Evolutionary conservation across 768 basidiomycete genomes (phyloP).

Genomic region (Lentinula sp.): DNA sequence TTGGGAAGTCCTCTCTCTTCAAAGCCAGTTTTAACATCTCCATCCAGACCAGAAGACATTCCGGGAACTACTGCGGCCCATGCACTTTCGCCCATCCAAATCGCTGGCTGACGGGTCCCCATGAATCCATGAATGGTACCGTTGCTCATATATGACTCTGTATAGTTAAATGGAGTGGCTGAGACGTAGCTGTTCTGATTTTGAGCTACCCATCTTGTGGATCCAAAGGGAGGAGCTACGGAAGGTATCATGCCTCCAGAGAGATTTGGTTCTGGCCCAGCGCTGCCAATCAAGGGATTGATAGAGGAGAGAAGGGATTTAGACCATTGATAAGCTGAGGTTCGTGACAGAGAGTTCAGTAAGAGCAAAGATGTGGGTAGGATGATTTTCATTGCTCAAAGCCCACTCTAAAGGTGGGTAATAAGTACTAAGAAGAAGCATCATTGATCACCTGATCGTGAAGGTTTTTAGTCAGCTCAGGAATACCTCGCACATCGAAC

Average conservation of each 20-base stretch:
- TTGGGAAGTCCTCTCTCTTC: slow-evolving; percentile 53
- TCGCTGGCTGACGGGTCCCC: slow-evolving; percentile 78
- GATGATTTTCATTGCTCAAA: background rate
- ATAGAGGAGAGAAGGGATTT: background rate
- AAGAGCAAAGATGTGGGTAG: background rate
- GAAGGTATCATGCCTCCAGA: slow-evolving; percentile 73
- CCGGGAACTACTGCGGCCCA: slow-evolving; percentile 59
- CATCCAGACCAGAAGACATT: slow-evolving; percentile 23
- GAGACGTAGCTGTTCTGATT: slow-evolving; percentile 75
- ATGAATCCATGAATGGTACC: slow-evolving; percentile 63
- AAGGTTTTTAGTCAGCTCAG: background rate
- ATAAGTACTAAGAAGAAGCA: background rate
- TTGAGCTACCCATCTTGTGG: slow-evolving; percentile 84
- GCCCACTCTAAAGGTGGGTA: background rate
- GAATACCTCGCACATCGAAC: too few relatives aligned
- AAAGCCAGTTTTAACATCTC: slow-evolving; percentile 43
- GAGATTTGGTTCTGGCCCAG: slow-evolving; percentile 6
- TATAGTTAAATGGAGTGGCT: slow-evolving; percentile 64
- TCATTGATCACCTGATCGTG: background rate
- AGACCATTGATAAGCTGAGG: slow-evolving; percentile 3
- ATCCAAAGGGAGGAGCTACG: slow-evolving; percentile 68
- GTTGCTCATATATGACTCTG: slow-evolving; percentile 21
- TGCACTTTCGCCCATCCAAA: slow-evolving; percentile 85
- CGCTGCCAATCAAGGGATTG: slow-evolving; percentile 2
- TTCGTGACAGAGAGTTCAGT: background rate